Evolutionary conservation across 2,329 filamentous ascomycete genomes (phyloP), one percentile per base, ranked within the genome.

Genomic region (Camptophora hylomeconis): DNA sequence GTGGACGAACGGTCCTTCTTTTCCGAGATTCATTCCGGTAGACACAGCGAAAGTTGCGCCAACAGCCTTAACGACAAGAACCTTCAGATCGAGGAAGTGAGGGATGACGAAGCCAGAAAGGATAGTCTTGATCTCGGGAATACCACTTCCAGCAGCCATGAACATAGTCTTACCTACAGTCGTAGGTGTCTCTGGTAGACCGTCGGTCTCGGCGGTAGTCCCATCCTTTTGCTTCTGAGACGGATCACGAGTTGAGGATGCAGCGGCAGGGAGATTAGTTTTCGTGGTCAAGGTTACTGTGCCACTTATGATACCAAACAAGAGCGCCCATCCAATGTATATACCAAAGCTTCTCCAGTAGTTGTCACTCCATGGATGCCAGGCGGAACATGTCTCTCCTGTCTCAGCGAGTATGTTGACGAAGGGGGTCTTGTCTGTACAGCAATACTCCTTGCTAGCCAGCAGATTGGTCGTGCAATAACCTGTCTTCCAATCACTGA

Each of bases 181-280:
- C n/a, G n/a, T n/a, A n/a, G n/a, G n/a, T n/a, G n/a, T n/a, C n/a
- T n/a, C n/a, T n/a, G n/a, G n/a, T n/a, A n/a, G n/a, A n/a, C n/a
- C 84, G 2, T 94, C 63, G 42, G 94, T 92, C 54, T 94, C 86
- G 51, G 94, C 86, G 10, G 94, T 61, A 0, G 86, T 94, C 18
- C 22, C 4, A 21, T 29, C n/a, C 13, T 20, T 17, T 17, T 29
- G 26, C 17, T 20, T 20, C 10, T 17, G 28, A n/a, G 11, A 7
- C 5, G 11, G 9, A 33, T 54, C 51, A 5, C 44, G 46, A 2
- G 45, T 43, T 4, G 48, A 50, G 3, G 49, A 42, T 2, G 49
- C 41, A 2, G 52, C 57, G 22, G 57, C 56, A 5, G 66, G 67
- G 3, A 73, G 50, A 6, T 52, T 55, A 4, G 54, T 48, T 42